Base-by-base conservation (phyloP, 108 stramenopile genomes). In the Nitzschia sp. region DNA sequence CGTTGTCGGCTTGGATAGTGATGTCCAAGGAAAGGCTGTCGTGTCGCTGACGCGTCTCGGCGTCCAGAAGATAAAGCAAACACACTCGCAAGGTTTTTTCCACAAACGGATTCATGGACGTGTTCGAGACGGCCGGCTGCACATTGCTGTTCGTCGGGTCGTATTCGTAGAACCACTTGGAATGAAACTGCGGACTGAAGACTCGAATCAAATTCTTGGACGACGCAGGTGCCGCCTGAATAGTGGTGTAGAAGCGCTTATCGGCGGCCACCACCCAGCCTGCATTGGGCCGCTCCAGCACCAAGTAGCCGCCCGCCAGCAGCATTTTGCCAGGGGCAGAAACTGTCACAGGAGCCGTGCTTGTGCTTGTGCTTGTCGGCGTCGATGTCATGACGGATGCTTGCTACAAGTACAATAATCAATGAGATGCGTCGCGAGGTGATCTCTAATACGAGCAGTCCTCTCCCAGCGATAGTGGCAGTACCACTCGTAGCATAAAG, bases 231-330 rank as follows among this genome's bases (percentile, higher is more conserved):
- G 54, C 19, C 5, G 38, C 48, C 23, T 59, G 58, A 25, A 93
- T 73, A 3, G 87, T 93, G 19, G 88, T 72, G 75, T 93, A 87
- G 64, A 98, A 97, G 36, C 95, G 79, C 9, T 86, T 88, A 44
- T 86, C 86, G 15, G 91, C 81, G 8, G 90, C 94, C n/a, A 97
- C 44, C 22, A 96, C 94, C 6, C 94, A 69, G 3, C 95, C 97
- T 1, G 63, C 65, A 75, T 97, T 95, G 15, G 90, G 86, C n/a
- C 77, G 63, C 61, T 98, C 96, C 56, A 98, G 75, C 26, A 98
- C 95, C 9, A 96, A 84, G 68, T 97, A 98, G 30, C 97, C 97
- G 21, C 97, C 97, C 6, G 92, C 96, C 34, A 98, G 59, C 30
- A 98, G 78, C 16, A 96, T 86, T 63, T 98, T 98, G 22, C 97